phyloP scores from a whole-genome alignment of 345 rosid species.

The Euclidium syriacum region DNA sequence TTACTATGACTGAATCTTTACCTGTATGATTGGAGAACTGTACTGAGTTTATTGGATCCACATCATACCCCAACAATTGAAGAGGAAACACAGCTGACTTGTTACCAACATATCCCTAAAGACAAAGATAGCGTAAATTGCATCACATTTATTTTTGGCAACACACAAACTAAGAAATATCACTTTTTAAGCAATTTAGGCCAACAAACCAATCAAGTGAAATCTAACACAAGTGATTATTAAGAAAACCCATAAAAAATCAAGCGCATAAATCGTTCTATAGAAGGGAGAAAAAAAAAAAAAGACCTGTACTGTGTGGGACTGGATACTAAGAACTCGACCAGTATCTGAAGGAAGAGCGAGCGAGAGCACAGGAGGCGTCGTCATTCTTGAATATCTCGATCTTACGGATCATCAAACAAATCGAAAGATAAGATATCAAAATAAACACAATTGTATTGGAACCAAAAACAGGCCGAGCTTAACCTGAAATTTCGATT shows the following conservation, averaged over 20 bases:
- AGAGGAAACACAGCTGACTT: slow-evolving; percentile 97
- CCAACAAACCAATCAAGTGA: not conserved
- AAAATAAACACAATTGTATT: not conserved
- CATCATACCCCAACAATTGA: slow-evolving; percentile 90
- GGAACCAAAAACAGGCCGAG: not conserved
- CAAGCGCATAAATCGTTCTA: not conserved
- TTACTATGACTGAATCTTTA: slow-evolving; percentile 41
- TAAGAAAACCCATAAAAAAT: no score
- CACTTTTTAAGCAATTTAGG: no score
- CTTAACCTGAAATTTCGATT: slow-evolving; percentile 5
- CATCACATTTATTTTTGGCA: not conserved
- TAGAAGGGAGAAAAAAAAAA: not conserved
- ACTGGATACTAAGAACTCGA: slow-evolving; percentile 96
- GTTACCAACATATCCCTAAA: slow-evolving; percentile 96
- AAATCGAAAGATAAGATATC: not conserved
- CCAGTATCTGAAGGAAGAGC: slow-evolving; percentile 93
- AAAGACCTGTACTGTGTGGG: slow-evolving; percentile 93
- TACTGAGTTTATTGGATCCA: slow-evolving; percentile 94
- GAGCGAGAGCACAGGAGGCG: slow-evolving; percentile 84
- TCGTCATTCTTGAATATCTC: slow-evolving; percentile 43
- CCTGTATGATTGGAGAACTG: slow-evolving; percentile 99
- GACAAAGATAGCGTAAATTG: not conserved
- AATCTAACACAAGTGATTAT: not conserved
- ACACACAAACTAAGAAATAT: no score
- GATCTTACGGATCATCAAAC: slow-evolving; percentile 21